Percentiles rank a stretch among this genome's conserved stretches.
These are phyloP conservation scores for Candida ortonii DNA, from an alignment of 805 yeast genomes.

Conservation along the genomic window DNA sequence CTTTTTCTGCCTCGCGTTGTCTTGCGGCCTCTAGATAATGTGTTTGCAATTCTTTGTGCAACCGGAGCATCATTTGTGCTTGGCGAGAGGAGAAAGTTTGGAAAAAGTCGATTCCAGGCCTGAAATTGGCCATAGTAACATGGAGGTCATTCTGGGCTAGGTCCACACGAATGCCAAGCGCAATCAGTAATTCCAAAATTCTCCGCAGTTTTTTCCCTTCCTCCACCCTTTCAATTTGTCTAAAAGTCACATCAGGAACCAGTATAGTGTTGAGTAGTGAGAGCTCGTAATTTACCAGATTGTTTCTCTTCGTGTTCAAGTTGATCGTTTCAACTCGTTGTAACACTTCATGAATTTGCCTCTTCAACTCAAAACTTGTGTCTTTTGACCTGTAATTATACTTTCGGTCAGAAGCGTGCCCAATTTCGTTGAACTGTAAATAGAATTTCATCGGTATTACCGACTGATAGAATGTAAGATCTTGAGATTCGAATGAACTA, in stretches of 20 bases:
- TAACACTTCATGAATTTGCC: conserved; percentile 34
- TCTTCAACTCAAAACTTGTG: conserved; percentile 37
- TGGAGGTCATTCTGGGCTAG: conserved; percentile 9
- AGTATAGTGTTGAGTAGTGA: conserved; percentile 15
- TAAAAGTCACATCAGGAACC: conserved; percentile 16
- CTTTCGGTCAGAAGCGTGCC: conserved; percentile 28
- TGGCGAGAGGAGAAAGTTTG: conserved; percentile 6
- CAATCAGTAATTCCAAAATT: conserved; percentile 13
- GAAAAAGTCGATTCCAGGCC: conserved; percentile 17
- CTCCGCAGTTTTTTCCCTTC: conserved; percentile 14
- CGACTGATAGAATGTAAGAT: conserved; percentile 42
- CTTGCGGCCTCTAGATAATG: conserved; percentile 9
- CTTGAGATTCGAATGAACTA: conserved; percentile 42
- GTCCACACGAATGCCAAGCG: conserved; percentile 17
- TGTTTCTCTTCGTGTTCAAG: conserved; percentile 30
- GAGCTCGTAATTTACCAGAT: conserved; percentile 28
- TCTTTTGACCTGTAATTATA: conserved; percentile 33
- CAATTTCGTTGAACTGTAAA: conserved; percentile 60
- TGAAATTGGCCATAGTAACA: conserved; percentile 6
- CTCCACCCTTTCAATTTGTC: conserved; percentile 11
- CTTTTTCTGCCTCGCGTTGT: conserved; percentile 8
- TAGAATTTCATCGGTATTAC: conserved; percentile 60
- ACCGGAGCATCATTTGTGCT: conserved; percentile 11
- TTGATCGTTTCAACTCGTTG: conserved; percentile 31
- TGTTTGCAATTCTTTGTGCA: conserved; percentile 17